phyloP scores from a whole-genome alignment of 768 basidiomycete species.

The Myochromella boudieri region DNA sequence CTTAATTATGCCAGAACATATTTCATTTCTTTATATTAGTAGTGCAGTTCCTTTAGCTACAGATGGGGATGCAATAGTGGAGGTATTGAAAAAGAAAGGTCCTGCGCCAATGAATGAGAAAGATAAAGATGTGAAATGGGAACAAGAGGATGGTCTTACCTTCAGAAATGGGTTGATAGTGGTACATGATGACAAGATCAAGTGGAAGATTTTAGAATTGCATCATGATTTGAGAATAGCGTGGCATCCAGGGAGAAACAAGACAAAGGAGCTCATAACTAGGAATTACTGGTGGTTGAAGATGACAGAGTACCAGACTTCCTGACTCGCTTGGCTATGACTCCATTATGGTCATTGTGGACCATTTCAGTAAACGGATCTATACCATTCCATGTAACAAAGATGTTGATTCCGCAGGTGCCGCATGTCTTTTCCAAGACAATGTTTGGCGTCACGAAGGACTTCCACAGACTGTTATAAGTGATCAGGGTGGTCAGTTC shows the following conservation, averaged over 20 bases:
- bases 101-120: background rate
- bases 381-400: background rate
- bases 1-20: slow-evolving; percentile 13
- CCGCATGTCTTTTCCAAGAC: slow-evolving; percentile 3
- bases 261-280: slow-evolving; percentile 27
- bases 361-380: slow-evolving; percentile 9
- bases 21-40: background rate
- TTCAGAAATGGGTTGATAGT: slow-evolving; percentile 4
- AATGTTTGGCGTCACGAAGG: slow-evolving; percentile 6
- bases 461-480: slow-evolving; percentile 9
- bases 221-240: slow-evolving; percentile 15
- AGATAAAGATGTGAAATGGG: background rate
- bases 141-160: slow-evolving; percentile 3
- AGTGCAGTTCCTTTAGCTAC: slow-evolving; percentile 1
- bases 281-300: slow-evolving; percentile 26
- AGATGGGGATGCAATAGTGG: slow-evolving; percentile 8
- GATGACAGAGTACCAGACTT: slow-evolving; percentile 21
- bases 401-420: background rate
- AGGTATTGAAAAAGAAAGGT: background rate
- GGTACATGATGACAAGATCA: background rate
- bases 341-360: slow-evolving; percentile 31
- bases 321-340: slow-evolving; percentile 29
- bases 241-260: slow-evolving; percentile 34
- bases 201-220: background rate
- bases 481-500: slow-evolving; percentile 18